Evolutionary conservation across 805 yeast species (phyloP), one percentile per base, ranked within the genome.

Genomic region (Candida quercuum): DNA sequence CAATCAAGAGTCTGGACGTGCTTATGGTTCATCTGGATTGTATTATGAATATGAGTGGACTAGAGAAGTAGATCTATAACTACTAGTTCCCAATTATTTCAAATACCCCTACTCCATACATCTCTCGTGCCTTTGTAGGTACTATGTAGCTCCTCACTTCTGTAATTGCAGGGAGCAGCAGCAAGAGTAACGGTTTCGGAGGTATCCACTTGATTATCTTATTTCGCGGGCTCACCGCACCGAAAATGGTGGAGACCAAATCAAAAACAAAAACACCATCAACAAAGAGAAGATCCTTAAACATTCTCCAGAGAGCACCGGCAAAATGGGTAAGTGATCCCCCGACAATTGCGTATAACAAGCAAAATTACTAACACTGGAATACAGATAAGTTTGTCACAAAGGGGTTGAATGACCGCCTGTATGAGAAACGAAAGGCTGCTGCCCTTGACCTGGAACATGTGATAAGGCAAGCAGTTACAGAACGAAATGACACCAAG

Each of bases 401-500:
- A 36, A 76, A 80, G 50, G 88, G 89, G 6, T 67, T 84, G 28
- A 71, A 74, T 43, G 93, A 84, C 56, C 70, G 88, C 33, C 69
- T 84, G 17, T 84, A 84, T 55, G 94, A 84, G 47, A 81, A 80
- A 57, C 70, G 94, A 32, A 83, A 84, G 55, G 71, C 80, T 0
- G 86, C 91, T 0, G 93, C 94, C 1, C 67, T 76, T 41, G 87
- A 82, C 49, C 64, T 86, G 24, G 98, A 93, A 54, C 76, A 80
- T 40, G 69, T 80, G 15, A 86, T 91, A 20, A 81, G 87, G 40
- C 74, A 80, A 30, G 78, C 84, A 16, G 55, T 84, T 10, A 74
- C 74, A 3, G 70, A 72, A 19, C 75, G 76, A 35, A 82, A 84
- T 46, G 63, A 72, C 17, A 79, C 74, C 18, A 74, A 74, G 35